Percentiles rank a stretch among this genome's conserved stretches.
Conservation (phyloP, 345 rosid species). For the Cochlearia excelsa region DNA sequence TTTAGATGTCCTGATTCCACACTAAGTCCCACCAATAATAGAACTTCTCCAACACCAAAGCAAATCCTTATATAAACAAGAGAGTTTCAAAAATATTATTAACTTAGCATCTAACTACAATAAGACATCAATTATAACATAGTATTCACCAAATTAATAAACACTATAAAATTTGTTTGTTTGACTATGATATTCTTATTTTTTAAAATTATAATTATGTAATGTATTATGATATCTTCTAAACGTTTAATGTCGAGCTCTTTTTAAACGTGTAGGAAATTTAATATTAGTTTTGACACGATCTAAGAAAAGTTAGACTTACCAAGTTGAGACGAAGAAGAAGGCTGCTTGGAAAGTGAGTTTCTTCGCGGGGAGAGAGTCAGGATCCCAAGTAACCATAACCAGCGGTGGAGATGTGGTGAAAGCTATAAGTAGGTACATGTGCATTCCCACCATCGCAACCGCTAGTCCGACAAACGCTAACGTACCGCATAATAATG, state of each 20-base stretch:
- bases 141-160: no score
- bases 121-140: no score
- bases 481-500: constrained; percentile 55
- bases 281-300: no score
- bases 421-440: constrained; percentile 61
- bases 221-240: no score
- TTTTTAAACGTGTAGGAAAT: no score
- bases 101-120: no score
- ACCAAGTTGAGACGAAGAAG: constrained; percentile 83
- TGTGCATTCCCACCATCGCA: constrained; percentile 66
- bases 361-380: constrained; percentile 39
- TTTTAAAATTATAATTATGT: no score
- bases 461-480: constrained; percentile 66
- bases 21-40: constrained; percentile 67
- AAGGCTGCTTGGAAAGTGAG: constrained; percentile 69
- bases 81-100: background rate
- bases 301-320: no score
- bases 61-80: constrained; percentile 47
- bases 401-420: constrained; percentile 57
- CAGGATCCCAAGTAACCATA: constrained; percentile 48
- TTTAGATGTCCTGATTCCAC: constrained; percentile 90
- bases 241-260: no score
- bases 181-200: no score
- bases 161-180: no score
- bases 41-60: constrained; percentile 72